Percentiles rank a stretch among this genome's conserved stretches.
These are phyloP conservation scores for Pythium phragmiticola DNA, from an alignment of 352 stramenopile genomes.

Conservation along the genomic window DNA sequence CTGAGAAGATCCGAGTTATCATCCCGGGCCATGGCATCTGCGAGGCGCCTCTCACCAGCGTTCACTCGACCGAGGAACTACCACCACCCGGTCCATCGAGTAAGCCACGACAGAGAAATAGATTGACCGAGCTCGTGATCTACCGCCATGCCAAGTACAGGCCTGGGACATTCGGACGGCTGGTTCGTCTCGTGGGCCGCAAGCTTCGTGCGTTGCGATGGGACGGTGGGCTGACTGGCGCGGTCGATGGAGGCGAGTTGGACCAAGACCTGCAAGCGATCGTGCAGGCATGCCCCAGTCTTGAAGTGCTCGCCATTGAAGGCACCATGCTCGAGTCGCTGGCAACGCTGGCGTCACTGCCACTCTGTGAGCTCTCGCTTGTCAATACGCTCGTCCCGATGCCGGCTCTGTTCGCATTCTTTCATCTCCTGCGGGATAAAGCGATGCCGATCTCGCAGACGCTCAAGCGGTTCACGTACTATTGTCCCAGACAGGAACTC, in stretches of 20 bases:
- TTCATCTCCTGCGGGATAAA: neutral
- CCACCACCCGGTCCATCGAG: neutral
- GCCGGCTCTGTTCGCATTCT: neutral
- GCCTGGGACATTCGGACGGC: neutral
- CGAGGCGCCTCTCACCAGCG: neutral
- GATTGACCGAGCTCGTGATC: conserved; percentile 9
- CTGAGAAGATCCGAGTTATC: neutral
- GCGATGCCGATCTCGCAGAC: neutral
- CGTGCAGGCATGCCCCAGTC: neutral
- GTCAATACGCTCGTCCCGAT: neutral
- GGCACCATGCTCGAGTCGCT: neutral
- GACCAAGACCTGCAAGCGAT: neutral
- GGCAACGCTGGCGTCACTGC: too few relatives aligned
- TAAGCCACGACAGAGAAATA: neutral
- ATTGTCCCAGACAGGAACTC: neutral
- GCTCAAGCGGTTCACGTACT: neutral
- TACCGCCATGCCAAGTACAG: neutral
- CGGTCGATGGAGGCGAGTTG: neutral
- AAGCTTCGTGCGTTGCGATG: neutral
- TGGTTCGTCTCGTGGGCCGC: conserved; percentile 1
- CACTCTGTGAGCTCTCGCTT: neutral
- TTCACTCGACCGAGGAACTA: neutral
- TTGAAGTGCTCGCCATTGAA: conserved; percentile 5
- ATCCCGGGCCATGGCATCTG: neutral
- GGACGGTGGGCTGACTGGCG: neutral